phyloP scores from a whole-genome alignment of 768 basidiomycete genomes.

The Hygrophorus pudorinus region DNA sequence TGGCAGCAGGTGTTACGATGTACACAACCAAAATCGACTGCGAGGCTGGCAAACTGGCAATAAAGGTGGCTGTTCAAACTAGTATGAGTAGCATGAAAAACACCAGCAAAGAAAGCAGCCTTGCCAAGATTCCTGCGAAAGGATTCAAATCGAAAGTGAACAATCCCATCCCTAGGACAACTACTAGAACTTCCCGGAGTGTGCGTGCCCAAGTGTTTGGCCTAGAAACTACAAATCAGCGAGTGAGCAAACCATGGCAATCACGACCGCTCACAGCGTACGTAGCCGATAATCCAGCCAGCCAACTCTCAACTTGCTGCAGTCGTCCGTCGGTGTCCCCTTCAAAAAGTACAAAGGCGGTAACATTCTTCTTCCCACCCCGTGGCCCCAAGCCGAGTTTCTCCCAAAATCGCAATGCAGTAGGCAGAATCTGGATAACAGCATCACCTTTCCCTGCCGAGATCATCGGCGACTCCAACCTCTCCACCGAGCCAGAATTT shows the following conservation, averaged over 20 bases:
- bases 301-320: slow-evolving; percentile 46
- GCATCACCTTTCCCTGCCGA: slow-evolving; percentile 59
- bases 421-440: slow-evolving; percentile 57
- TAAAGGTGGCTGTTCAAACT: slow-evolving; percentile 34
- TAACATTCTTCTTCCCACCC: slow-evolving; percentile 62
- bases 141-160: slow-evolving; percentile 53
- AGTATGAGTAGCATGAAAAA: slow-evolving; percentile 1
- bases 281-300: slow-evolving; percentile 36
- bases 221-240: slow-evolving; percentile 27
- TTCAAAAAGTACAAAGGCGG: slow-evolving; percentile 61
- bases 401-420: slow-evolving; percentile 78
- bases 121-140: slow-evolving; percentile 59
- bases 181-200: slow-evolving; percentile 36
- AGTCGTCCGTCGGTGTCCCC: slow-evolving; percentile 40
- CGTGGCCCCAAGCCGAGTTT: slow-evolving; percentile 68
- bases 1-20: slow-evolving; percentile 49
- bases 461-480: slow-evolving; percentile 46
- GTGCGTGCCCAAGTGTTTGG: slow-evolving; percentile 51
- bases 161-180: slow-evolving; percentile 44
- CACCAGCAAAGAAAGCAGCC: slow-evolving; percentile 9
- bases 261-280: slow-evolving; percentile 44
- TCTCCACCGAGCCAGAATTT: background rate
- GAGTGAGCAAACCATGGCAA: slow-evolving; percentile 4
- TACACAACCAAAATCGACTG: slow-evolving; percentile 50
- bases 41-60: slow-evolving; percentile 29